Percentiles rank a stretch among this genome's conserved stretches.
phyloP scores from a whole-genome alignment of 352 stramenopile species.

The Peronospora tabacina region DNA sequence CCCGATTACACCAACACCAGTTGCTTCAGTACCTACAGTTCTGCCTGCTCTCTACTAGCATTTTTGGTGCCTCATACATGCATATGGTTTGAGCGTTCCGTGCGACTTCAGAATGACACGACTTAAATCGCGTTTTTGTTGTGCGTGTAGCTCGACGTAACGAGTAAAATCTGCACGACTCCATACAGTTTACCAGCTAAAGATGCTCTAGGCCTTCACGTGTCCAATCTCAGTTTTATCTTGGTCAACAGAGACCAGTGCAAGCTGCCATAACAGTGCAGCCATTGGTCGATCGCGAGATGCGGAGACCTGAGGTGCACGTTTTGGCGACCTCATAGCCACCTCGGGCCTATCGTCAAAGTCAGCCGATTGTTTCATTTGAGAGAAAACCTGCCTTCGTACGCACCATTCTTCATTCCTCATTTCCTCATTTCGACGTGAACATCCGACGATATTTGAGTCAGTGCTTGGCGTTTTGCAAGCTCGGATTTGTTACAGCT shows the following conservation, averaged over 20 bases:
- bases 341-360: conserved; percentile 4
- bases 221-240: conserved; percentile 25
- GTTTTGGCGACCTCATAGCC: conserved; percentile 19
- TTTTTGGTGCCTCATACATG: too few relatives aligned
- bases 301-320: conserved; percentile 8
- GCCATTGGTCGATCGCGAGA: conserved; percentile 24
- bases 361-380: conserved; percentile 7
- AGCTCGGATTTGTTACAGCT: conserved; percentile 1
- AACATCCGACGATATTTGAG: conserved; percentile 10
- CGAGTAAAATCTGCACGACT: neutral
- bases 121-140: too few relatives aligned
- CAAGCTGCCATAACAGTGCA: conserved; percentile 4
- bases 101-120: conserved; percentile 3
- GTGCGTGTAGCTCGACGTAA: too few relatives aligned
- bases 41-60: too few relatives aligned
- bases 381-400: conserved; percentile 4
- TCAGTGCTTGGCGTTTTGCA: conserved; percentile 1
- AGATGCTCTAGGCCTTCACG: conserved; percentile 19
- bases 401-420: conserved; percentile 16
- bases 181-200: neutral
- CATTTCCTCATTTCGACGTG: conserved; percentile 18
- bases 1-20: too few relatives aligned
- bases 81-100: neutral
- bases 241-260: conserved; percentile 16
- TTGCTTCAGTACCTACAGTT: too few relatives aligned